phyloP scores from a whole-genome alignment of 192 early-diverging fungal genomes.

The Podila minutissima region DNA sequence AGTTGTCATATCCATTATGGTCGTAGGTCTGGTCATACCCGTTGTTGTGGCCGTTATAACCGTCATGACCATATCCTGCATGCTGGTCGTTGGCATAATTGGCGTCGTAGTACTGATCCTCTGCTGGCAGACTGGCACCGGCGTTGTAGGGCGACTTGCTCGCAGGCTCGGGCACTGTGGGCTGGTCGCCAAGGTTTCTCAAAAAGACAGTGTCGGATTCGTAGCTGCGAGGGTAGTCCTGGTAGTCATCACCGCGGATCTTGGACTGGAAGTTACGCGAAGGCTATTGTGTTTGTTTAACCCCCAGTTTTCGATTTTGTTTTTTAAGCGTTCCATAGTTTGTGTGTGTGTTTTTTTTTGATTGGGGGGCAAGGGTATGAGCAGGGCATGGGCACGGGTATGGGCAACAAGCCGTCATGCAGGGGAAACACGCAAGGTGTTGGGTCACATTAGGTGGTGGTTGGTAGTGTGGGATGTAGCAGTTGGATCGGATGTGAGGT shows the following conservation, averaged over 20 bases:
- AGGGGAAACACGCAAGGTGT: no score
- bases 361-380: background rate
- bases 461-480: no score
- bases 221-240: conserved; percentile 39
- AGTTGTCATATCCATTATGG: conserved; percentile 24
- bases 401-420: no score
- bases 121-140: conserved; percentile 12
- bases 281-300: conserved; percentile 26
- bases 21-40: conserved; percentile 9
- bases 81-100: conserved; percentile 15
- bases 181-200: conserved; percentile 52
- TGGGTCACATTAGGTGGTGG: no score
- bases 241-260: conserved; percentile 49
- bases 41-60: conserved; percentile 9
- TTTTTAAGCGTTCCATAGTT: background rate
- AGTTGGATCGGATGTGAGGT: no score
- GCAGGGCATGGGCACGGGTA: background rate
- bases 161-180: conserved; percentile 18
- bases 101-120: conserved; percentile 43
- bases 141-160: conserved; percentile 44
- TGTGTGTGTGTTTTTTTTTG: background rate
- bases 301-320: background rate
- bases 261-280: conserved; percentile 57
- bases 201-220: conserved; percentile 55
- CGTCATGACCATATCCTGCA: background rate